A percentile compares a stretch with the other conserved stretches of the same genome.
Evolutionary conservation across 2,329 filamentous ascomycete species (phyloP).

Genomic region (Colletotrichum endophyticum): DNA sequence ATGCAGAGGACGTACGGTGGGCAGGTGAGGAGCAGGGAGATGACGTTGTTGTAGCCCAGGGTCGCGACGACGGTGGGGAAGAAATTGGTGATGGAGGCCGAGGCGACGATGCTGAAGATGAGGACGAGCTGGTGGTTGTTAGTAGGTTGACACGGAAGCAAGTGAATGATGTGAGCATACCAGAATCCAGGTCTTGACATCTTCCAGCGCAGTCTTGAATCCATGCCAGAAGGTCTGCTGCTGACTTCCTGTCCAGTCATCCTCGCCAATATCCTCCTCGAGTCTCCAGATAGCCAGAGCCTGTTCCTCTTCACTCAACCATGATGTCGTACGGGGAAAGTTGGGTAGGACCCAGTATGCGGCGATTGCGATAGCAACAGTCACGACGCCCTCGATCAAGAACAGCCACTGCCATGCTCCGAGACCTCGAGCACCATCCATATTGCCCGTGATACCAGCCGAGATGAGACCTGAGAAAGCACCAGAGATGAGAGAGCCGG

Average conservation of each 20-base stretch:
- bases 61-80: slow-evolving; percentile 74
- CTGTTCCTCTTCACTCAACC: slow-evolving; percentile 40
- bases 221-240: slow-evolving; percentile 62
- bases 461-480: slow-evolving; percentile 73
- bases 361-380: slow-evolving; percentile 61
- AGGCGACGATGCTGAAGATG: slow-evolving; percentile 61
- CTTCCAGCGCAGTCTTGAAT: slow-evolving; percentile 57
- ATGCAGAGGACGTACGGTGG: slow-evolving; percentile 70
- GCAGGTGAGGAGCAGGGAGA: slow-evolving; percentile 66
- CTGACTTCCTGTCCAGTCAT: slow-evolving; percentile 63
- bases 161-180: slow-evolving; percentile 30
- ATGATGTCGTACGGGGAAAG: slow-evolving; percentile 52
- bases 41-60: slow-evolving; percentile 65
- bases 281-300: slow-evolving; percentile 64
- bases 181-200: slow-evolving; percentile 66
- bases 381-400: slow-evolving; percentile 73
- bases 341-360: slow-evolving; percentile 69
- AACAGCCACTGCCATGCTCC: slow-evolving; percentile 72
- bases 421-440: slow-evolving; percentile 62
- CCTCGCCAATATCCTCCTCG: slow-evolving; percentile 68
- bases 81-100: slow-evolving; percentile 69
- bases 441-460: slow-evolving; percentile 68
- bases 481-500: slow-evolving; percentile 71
- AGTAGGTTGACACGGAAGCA: fast-evolving
- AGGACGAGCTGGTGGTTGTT: slow-evolving; percentile 47